Percentiles rank a stretch among this genome's conserved stretches.
Evolutionary conservation across 2,329 filamentous ascomycete species (phyloP).

Genomic region (Aspergillus sp.): DNA sequence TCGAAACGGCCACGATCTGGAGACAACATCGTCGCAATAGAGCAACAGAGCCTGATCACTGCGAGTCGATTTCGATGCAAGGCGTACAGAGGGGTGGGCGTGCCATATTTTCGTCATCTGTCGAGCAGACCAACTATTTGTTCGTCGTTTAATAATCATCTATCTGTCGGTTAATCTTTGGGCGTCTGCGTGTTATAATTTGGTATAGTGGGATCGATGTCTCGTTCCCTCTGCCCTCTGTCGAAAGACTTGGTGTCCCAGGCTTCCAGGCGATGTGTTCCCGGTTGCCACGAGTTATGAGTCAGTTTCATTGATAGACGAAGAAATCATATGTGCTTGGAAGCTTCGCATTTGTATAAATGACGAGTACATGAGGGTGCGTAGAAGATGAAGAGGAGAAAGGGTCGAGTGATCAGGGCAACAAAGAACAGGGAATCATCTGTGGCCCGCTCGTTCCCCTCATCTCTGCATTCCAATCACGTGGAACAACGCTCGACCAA

Average conservation of each 20-base stretch:
- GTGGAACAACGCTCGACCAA: not conserved
- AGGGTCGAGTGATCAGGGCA: not conserved
- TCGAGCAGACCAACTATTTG: no score
- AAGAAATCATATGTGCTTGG: not conserved
- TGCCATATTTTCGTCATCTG: no score
- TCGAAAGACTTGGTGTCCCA: no score
- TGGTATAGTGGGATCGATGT: no score
- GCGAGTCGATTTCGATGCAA: not conserved
- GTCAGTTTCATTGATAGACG: not conserved
- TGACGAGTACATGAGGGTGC: not conserved
- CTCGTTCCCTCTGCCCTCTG: no score
- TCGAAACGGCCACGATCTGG: slow-evolving; percentile 20
- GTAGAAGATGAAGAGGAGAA: not conserved
- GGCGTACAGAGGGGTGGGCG: no score
- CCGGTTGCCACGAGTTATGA: not conserved
- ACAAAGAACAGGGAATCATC: not conserved
- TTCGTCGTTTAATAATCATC: no score
- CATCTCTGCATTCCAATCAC: not conserved
- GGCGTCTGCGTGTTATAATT: no score
- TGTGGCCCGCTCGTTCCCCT: not conserved
- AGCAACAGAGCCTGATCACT: not conserved
- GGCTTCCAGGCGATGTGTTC: not conserved
- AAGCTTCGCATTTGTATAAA: not conserved
- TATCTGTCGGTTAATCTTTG: no score
- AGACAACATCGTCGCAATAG: not conserved